A percentile compares a stretch with the other conserved stretches of the same genome.
Conservation (phyloP, 2,329 filamentous ascomycete species). For the Penicillium hordei region DNA sequence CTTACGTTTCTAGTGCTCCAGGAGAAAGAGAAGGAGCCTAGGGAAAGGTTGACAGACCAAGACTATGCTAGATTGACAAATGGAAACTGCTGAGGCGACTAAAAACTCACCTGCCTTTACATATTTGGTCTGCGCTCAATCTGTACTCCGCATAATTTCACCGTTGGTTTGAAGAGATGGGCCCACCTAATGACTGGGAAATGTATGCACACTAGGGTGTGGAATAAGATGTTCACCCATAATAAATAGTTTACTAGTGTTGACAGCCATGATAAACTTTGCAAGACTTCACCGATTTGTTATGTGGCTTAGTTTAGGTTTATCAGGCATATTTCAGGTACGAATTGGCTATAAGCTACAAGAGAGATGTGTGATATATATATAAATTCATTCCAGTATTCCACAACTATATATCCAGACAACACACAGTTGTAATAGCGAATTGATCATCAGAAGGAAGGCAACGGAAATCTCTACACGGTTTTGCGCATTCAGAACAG, state of each 20-base stretch:
- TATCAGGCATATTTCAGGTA: not conserved
- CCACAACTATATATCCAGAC: slow-evolving; percentile 11
- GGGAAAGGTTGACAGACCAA: not conserved
- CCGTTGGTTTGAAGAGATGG: not conserved
- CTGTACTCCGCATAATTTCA: not conserved
- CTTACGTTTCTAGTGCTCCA: not conserved
- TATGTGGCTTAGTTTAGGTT: not conserved
- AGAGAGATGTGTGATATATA: not conserved
- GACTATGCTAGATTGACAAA: not conserved
- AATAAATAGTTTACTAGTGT: not conserved
- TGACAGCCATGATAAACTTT: not conserved
- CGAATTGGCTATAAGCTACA: not conserved
- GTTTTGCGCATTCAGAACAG: slow-evolving; percentile 89
- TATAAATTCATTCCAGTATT: slow-evolving; percentile 15
- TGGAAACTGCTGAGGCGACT: not conserved
- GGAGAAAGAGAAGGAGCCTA: not conserved
- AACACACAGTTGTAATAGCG: slow-evolving; percentile 11
- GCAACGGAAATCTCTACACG: slow-evolving; percentile 99
- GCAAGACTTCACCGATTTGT: not conserved
- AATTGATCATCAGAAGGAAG: slow-evolving; percentile 87
- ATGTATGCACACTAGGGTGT: not conserved
- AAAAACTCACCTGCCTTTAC: not conserved
- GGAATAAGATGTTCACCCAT: not conserved
- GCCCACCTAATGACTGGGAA: too few relatives aligned
- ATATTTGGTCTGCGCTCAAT: not conserved